Evolutionary conservation across 108 stramenopile species (phyloP).

Genomic region (Nitzschia sp.): DNA sequence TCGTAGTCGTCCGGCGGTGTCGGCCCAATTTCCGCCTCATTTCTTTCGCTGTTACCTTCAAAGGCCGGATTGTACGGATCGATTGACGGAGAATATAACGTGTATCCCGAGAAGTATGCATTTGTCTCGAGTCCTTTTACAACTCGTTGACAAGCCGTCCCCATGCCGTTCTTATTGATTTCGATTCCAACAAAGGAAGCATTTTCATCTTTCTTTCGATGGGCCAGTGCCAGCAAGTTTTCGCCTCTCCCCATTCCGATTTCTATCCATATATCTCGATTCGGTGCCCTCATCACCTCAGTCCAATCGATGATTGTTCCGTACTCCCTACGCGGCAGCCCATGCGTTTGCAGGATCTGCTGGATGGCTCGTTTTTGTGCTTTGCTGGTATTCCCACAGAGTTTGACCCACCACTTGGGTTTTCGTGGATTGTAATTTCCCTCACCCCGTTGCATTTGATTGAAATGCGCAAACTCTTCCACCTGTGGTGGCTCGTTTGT

Average conservation of each 20-base stretch:
- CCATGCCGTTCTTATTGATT: conserved; percentile 60
- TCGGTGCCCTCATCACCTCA: conserved; percentile 16
- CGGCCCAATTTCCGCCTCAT: not conserved
- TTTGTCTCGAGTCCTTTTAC: conserved; percentile 18
- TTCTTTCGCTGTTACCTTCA: too few relatives aligned
- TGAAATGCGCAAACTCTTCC: too few relatives aligned
- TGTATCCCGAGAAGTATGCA: conserved; percentile 4
- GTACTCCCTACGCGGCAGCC: conserved; percentile 11
- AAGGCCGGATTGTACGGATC: not conserved
- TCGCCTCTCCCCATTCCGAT: conserved; percentile 77
- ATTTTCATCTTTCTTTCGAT: conserved; percentile 30
- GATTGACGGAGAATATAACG: not conserved
- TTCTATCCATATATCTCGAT: conserved; percentile 58
- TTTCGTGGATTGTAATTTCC: conserved; percentile 47
- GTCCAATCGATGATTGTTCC: not conserved
- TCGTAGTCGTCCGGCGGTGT: not conserved
- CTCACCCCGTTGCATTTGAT: too few relatives aligned
- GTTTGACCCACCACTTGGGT: conserved; percentile 76
- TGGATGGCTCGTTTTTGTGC: conserved; percentile 60
- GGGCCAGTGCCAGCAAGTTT: conserved; percentile 58
- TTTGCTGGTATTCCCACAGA: conserved; percentile 57
- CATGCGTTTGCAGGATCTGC: conserved; percentile 39
- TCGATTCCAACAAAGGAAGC: conserved; percentile 63
- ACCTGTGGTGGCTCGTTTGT: too few relatives aligned
- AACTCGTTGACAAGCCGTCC: conserved; percentile 47